Evolutionary conservation across 768 basidiomycete genomes (phyloP).

Genomic region (Harrya chromipes): DNA sequence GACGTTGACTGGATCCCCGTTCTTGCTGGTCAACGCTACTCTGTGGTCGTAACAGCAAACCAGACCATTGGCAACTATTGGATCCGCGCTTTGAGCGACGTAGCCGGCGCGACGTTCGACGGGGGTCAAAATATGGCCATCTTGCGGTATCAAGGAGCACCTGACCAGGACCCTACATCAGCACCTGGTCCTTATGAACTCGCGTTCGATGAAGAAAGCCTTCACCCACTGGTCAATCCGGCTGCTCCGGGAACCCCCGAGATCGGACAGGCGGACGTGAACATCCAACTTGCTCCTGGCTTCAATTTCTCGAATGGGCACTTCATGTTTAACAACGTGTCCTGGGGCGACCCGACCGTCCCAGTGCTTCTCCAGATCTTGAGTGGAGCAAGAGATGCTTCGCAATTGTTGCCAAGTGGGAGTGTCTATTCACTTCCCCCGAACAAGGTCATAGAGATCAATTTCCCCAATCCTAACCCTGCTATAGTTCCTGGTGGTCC

Average conservation of each 20-base stretch:
- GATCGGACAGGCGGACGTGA: conserved; percentile 41
- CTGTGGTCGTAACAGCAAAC: conserved; percentile 43
- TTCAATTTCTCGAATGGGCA: background rate
- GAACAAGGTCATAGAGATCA: too few species aligned
- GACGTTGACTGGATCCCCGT: conserved; percentile 37
- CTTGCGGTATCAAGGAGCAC: conserved; percentile 48
- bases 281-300: conserved; percentile 23
- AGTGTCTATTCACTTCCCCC: conserved; percentile 43
- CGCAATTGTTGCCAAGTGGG: conserved; percentile 46
- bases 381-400: conserved; percentile 45
- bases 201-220: conserved; percentile 35
- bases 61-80: conserved; percentile 52
- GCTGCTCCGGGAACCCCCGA: conserved; percentile 37
- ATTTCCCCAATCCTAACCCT: too few species aligned
- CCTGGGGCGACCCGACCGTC: conserved; percentile 39
- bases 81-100: conserved; percentile 42
- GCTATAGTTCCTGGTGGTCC: too few species aligned
- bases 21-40: conserved; percentile 41
- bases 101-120: conserved; percentile 25
- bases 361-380: conserved; percentile 60
- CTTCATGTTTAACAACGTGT: conserved; percentile 24
- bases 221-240: conserved; percentile 35
- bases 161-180: conserved; percentile 39
- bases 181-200: conserved; percentile 22
- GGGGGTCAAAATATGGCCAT: conserved; percentile 47